phyloP scores from a whole-genome alignment of 2,329 filamentous ascomycete species.

The Hymenotorrendiella dingleyae region DNA sequence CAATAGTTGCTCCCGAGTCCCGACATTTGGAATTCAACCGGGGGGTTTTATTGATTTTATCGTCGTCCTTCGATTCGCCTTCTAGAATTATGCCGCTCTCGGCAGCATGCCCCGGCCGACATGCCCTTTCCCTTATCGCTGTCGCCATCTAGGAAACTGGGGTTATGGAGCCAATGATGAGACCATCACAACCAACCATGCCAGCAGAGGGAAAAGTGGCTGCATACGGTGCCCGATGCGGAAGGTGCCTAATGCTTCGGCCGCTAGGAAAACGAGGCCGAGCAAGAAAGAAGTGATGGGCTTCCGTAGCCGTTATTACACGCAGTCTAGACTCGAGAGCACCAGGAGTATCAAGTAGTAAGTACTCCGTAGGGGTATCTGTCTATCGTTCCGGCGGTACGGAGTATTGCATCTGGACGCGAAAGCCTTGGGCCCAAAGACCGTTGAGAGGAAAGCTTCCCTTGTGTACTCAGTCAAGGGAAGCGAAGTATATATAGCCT shows the following conservation, averaged over 20 bases:
- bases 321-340: background rate
- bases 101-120: background rate
- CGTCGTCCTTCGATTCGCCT: background rate
- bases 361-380: no score
- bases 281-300: background rate
- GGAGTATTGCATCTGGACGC: no score
- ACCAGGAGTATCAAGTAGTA: no score
- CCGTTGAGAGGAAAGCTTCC: background rate
- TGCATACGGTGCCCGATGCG: background rate
- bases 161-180: no score
- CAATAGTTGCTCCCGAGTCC: background rate
- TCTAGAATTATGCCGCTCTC: slow-evolving; percentile 1
- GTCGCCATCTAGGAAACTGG: background rate
- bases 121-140: slow-evolving; percentile 1
- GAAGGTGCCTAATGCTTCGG: background rate
- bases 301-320: background rate
- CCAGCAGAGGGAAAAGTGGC: no score
- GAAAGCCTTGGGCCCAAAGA: background rate
- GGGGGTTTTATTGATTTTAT: no score
- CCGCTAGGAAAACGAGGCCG: background rate
- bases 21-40: background rate
- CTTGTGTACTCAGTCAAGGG: background rate
- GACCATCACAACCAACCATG: no score
- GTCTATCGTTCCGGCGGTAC: no score
- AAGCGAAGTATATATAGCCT: background rate